These are phyloP conservation scores for Didymella exigua DNA, from an alignment of 2,329 filamentous ascomycete species.

Conservation along the genomic window DNA sequence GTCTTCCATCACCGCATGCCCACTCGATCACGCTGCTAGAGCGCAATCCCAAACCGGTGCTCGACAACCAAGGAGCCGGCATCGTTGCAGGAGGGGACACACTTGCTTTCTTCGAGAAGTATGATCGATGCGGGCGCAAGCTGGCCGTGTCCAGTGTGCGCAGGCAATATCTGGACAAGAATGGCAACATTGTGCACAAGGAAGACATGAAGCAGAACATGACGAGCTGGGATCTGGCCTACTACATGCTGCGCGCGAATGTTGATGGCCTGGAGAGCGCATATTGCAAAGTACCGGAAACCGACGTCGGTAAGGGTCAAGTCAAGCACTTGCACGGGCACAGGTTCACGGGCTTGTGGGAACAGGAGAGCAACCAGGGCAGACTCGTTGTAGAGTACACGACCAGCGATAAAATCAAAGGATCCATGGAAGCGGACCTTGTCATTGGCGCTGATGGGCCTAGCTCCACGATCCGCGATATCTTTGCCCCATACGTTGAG, in stretches of 20 bases:
- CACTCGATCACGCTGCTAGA: slow-evolving; percentile 40
- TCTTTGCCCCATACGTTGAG: slow-evolving; percentile 27
- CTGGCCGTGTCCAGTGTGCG: slow-evolving; percentile 33
- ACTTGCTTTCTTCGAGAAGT: slow-evolving; percentile 37
- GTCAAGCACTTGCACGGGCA: slow-evolving; percentile 34
- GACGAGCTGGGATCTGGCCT: slow-evolving; percentile 46
- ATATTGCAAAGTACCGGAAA: slow-evolving; percentile 33
- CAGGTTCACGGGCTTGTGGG: slow-evolving; percentile 31
- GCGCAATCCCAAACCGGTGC: slow-evolving; percentile 35
- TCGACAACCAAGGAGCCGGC: slow-evolving; percentile 44
- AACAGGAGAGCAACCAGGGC: slow-evolving; percentile 21
- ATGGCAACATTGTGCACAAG: slow-evolving; percentile 36
- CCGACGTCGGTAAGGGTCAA: slow-evolving; percentile 14
- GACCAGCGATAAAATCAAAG: slow-evolving; percentile 22
- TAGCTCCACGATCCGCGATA: slow-evolving; percentile 36
- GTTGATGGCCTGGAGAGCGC: slow-evolving; percentile 37
- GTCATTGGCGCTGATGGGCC: slow-evolving; percentile 41
- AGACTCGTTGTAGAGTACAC: slow-evolving; percentile 27
- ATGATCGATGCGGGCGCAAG: slow-evolving; percentile 31
- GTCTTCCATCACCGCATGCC: slow-evolving; percentile 29
- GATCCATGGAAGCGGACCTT: slow-evolving; percentile 33
- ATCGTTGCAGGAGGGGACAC: slow-evolving; percentile 42
- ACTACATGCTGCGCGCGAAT: slow-evolving; percentile 40
- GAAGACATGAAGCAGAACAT: slow-evolving; percentile 43
- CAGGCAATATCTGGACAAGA: slow-evolving; percentile 36